phyloP scores from a whole-genome alignment of 116 monocot species.

The Papilionanthe hybrid region DNA sequence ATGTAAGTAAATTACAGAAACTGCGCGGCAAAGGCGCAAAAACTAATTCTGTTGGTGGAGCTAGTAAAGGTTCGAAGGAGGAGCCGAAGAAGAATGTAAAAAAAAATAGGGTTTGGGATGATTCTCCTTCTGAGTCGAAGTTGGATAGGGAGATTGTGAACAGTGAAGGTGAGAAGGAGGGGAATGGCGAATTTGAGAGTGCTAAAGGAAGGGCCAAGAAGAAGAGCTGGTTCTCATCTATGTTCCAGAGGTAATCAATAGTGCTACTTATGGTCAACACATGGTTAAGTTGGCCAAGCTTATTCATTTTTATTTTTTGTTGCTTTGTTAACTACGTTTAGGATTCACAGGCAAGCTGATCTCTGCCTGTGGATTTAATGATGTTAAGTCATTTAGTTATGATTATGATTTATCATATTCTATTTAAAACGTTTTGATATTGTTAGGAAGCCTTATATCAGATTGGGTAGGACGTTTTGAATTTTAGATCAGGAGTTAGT shows the following conservation, averaged over 20 bases:
- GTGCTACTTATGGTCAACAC: neutral
- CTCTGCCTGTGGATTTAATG: neutral
- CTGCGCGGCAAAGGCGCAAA: slow-evolving; percentile 58
- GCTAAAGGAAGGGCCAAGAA: slow-evolving; percentile 50
- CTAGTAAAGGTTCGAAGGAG: slow-evolving; percentile 31
- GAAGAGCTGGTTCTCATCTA: slow-evolving; percentile 94
- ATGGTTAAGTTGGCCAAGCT: neutral
- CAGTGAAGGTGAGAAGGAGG: slow-evolving; percentile 81
- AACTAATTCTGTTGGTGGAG: slow-evolving; percentile 29
- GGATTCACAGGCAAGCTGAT: neutral
- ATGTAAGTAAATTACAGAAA: slow-evolving; percentile 95
- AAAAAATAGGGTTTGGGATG: slow-evolving; percentile 94
- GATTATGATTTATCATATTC: neutral
- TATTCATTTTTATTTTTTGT: neutral
- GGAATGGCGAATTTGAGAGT: slow-evolving; percentile 45
- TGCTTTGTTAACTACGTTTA: neutral
- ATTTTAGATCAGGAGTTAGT: neutral
- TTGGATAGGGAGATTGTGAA: slow-evolving; percentile 80
- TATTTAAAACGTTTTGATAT: neutral
- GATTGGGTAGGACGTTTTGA: neutral
- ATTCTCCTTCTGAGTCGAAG: slow-evolving; percentile 45
- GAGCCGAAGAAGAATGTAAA: slow-evolving; percentile 69
- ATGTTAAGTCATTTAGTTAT: neutral
- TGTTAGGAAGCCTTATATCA: neutral
- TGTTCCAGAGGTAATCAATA: slow-evolving; percentile 70